phyloP scores from a whole-genome alignment of 1,284 basidiomycete genomes.

The Volvariella surrecta region DNA sequence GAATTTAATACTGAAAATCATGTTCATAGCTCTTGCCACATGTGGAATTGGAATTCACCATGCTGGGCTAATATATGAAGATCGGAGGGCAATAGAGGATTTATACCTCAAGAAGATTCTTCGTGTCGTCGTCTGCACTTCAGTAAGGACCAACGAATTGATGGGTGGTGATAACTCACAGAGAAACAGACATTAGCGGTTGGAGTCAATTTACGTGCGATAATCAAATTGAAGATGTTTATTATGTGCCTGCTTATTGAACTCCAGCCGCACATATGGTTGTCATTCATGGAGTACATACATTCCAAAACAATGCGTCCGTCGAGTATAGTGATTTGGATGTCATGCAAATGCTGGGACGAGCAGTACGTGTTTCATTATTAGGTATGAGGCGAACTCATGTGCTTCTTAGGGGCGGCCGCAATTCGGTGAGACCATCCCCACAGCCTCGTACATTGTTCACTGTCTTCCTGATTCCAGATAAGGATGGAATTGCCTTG shows the following conservation, averaged over 20 bases:
- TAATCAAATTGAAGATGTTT: slow-evolving; percentile 1
- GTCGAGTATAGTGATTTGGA: slow-evolving; percentile 79
- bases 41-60: slow-evolving; percentile 82
- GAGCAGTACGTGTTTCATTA: slow-evolving; percentile 47
- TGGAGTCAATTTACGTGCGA: slow-evolving; percentile 80
- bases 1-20: background rate
- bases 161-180: background rate
- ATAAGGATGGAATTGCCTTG: slow-evolving; percentile 68
- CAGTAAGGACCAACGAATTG: slow-evolving; percentile 41
- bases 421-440: slow-evolving; percentile 62
- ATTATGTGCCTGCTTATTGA: slow-evolving; percentile 6
- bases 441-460: slow-evolving; percentile 1
- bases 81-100: slow-evolving; percentile 64
- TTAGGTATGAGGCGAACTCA: background rate
- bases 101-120: slow-evolving; percentile 60
- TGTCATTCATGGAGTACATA: slow-evolving; percentile 74
- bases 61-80: slow-evolving; percentile 70
- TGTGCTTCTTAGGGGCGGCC: slow-evolving; percentile 64
- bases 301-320: slow-evolving; percentile 55
- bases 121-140: slow-evolving; percentile 66
- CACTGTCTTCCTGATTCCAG: slow-evolving; percentile 28
- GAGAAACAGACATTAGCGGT: slow-evolving; percentile 70
- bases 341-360: slow-evolving; percentile 80
- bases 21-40: slow-evolving; percentile 41
- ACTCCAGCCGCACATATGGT: slow-evolving; percentile 67